A percentile compares a stretch with the other conserved stretches of the same genome.
Evolutionary conservation across 306 rosid genomes (phyloP).

Genomic region (Prunus dulcis): DNA sequence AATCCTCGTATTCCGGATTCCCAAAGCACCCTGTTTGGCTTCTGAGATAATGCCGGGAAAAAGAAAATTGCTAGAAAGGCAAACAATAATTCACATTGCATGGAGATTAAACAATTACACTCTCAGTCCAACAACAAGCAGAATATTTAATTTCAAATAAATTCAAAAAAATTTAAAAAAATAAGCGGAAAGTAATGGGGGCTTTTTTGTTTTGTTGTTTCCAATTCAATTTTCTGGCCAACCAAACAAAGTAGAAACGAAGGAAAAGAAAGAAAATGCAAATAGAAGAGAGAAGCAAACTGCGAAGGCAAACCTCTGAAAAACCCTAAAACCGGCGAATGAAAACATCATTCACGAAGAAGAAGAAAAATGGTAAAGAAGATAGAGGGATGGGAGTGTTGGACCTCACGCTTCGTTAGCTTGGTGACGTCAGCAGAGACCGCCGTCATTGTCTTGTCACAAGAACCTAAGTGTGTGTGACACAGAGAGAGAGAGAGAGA

Average conservation of each 20-base stretch:
- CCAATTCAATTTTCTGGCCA: neutral
- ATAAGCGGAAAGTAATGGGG: neutral
- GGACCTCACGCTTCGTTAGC: conserved; percentile 22
- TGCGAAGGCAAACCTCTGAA: conserved; percentile 4
- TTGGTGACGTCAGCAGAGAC: conserved; percentile 20
- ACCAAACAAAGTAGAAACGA: neutral
- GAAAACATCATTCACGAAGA: neutral
- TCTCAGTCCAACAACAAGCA: too few species aligned
- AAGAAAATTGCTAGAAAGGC: neutral
- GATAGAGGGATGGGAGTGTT: neutral
- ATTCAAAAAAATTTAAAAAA: neutral
- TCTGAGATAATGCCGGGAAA: conserved; percentile 23
- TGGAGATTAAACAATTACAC: neutral
- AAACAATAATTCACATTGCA: neutral
- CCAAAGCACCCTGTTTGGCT: neutral
- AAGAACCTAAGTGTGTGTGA: neutral
- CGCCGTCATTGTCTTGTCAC: conserved; percentile 20
- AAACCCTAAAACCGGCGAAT: conserved; percentile 5
- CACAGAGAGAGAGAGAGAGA: neutral
- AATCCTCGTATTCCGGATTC: neutral
- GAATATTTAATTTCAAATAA: neutral
- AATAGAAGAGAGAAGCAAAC: neutral
- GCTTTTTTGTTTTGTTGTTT: too few species aligned
- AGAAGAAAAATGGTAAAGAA: neutral
- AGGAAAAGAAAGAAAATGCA: neutral